These are phyloP conservation scores for Pyrrhoderma noxium DNA, from an alignment of 1,284 basidiomycete genomes.

Conservation along the genomic window DNA sequence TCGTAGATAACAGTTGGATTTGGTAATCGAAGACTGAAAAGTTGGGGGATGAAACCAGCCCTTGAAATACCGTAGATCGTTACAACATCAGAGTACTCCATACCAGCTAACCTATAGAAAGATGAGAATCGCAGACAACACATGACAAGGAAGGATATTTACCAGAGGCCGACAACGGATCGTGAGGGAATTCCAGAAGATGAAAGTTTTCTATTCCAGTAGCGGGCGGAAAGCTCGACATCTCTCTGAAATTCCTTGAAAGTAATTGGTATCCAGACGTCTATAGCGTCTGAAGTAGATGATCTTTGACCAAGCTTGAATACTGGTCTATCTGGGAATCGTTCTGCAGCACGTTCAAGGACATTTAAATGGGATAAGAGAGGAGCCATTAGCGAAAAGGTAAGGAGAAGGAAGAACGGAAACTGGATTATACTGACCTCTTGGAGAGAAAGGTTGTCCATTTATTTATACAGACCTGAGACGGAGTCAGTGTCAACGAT, in stretches of 20 bases:
- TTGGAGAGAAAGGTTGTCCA: conserved; percentile 5
- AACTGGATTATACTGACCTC: too few relatives aligned
- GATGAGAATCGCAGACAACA: conserved; percentile 5
- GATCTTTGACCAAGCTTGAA: conserved; percentile 43
- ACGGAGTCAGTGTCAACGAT: conserved; percentile 17
- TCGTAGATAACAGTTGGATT: conserved; percentile 60
- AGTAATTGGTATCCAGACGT: conserved; percentile 42
- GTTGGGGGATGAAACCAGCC: conserved; percentile 64
- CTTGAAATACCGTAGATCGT: conserved; percentile 65
- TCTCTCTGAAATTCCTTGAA: conserved; percentile 47
- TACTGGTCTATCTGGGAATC: conserved; percentile 37
- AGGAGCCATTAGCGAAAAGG: conserved; percentile 25
- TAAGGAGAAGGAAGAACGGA: neutral
- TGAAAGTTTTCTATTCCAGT: conserved; percentile 45
- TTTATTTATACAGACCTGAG: conserved; percentile 9
- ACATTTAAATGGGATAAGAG: conserved; percentile 41
- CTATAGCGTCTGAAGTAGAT: conserved; percentile 28
- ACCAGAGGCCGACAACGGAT: conserved; percentile 66
- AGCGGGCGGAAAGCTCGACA: conserved; percentile 44
- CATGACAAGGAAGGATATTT: conserved; percentile 22
- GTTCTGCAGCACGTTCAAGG: conserved; percentile 39
- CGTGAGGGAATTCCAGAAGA: conserved; percentile 37
- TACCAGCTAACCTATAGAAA: conserved; percentile 51
- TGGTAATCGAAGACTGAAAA: conserved; percentile 64
- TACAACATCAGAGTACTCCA: conserved; percentile 58